Percentiles rank a stretch among this genome's conserved stretches.
These are phyloP conservation scores for Tuber umbilicatum DNA, from an alignment of 495 filamentous ascomycete genomes.

Conservation along the genomic window DNA sequence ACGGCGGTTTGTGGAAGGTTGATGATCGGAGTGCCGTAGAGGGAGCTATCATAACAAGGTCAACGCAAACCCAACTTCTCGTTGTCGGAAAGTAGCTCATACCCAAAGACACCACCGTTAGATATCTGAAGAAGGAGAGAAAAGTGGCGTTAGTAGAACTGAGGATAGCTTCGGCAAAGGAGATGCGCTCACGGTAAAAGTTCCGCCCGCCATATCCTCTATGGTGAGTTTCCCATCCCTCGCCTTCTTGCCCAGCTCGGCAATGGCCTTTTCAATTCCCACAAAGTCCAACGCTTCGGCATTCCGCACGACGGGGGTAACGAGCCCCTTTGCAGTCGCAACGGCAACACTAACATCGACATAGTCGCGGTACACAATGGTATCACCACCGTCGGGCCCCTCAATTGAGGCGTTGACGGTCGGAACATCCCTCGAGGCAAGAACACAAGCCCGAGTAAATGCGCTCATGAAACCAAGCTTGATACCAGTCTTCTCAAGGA, in stretches of 20 bases:
- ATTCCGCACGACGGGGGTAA: conserved; percentile 94
- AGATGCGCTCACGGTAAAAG: conserved; percentile 58
- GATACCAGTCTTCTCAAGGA: conserved; percentile 90
- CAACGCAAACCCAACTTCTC: not conserved
- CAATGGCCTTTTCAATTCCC: conserved; percentile 84
- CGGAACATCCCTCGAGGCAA: conserved; percentile 91
- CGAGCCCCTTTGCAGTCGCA: conserved; percentile 93
- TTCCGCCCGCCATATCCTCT: conserved; percentile 98
- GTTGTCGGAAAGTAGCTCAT: not conserved
- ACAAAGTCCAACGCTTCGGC: conserved; percentile 80
- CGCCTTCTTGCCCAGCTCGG: conserved; percentile 94
- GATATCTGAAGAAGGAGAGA: conserved; percentile 54
- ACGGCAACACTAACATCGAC: conserved; percentile 97
- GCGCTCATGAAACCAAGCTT: conserved; percentile 99
- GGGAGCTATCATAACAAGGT: conserved; percentile 48
- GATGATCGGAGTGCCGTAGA: conserved; percentile 99
- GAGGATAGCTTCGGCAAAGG: not conserved
- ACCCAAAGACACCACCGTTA: conserved; percentile 67
- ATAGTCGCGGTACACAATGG: conserved; percentile 96
- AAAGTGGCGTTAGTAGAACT: not conserved
- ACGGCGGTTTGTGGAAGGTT: conserved; percentile 95
- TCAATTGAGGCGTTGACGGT: conserved; percentile 98
- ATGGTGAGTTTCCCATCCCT: conserved; percentile 95
- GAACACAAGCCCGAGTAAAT: conserved; percentile 82
- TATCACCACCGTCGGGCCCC: conserved; percentile 88